A percentile compares a stretch with the other conserved stretches of the same genome.
phyloP scores from a whole-genome alignment of 306 rosid species.

The Chamaecrista fasciculata region DNA sequence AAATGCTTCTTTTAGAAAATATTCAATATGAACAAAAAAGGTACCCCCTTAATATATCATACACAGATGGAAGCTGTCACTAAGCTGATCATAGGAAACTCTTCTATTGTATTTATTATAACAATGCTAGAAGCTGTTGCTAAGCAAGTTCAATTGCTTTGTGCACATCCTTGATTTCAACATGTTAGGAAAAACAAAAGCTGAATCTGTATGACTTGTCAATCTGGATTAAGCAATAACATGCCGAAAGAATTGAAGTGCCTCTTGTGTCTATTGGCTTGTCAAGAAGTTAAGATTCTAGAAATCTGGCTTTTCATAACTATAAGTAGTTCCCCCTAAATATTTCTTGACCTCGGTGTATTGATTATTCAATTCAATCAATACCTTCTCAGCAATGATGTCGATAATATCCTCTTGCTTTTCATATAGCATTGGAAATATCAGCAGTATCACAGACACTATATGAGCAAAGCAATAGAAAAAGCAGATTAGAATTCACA shows the following conservation, averaged over 20 bases:
- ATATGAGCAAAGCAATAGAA: constrained; percentile 34
- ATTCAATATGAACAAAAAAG: neutral
- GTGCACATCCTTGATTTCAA: neutral
- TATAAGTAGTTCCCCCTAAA: constrained; percentile 2
- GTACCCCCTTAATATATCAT: neutral
- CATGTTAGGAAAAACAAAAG: neutral
- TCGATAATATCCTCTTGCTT: constrained; percentile 48
- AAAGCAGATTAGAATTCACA: constrained; percentile 2
- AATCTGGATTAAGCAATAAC: neutral
- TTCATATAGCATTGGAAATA: constrained; percentile 52
- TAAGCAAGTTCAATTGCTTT: neutral
- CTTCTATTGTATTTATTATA: neutral
- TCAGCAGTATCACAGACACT: constrained; percentile 36
- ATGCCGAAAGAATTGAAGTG: neutral
- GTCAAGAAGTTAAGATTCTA: neutral
- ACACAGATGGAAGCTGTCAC: neutral
- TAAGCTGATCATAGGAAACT: neutral
- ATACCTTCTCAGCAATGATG: constrained; percentile 34
- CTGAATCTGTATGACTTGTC: neutral
- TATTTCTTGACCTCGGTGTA: constrained; percentile 20
- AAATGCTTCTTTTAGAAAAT: neutral
- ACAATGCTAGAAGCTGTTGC: neutral
- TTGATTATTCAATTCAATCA: constrained; percentile 23
- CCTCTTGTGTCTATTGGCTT: neutral
- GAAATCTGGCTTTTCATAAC: neutral